Evolutionary conservation across 208 protist species (phyloP).

Genomic region (Wallacemonas sp.): DNA sequence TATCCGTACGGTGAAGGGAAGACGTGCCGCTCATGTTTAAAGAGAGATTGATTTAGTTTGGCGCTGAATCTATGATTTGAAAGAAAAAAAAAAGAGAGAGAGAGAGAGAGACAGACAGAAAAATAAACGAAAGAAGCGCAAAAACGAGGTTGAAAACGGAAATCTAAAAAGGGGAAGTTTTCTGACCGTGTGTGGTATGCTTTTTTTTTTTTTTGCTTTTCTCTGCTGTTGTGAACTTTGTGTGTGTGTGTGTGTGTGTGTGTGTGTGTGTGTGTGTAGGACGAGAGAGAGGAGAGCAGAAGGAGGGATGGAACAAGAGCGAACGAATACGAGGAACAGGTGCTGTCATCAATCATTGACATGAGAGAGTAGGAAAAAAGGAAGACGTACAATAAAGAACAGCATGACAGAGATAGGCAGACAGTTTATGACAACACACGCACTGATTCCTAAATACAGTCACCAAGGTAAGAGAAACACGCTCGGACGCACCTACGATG

Average conservation of each 20-base stretch:
- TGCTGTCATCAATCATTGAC: too few relatives aligned
- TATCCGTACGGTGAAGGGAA: slow-evolving; percentile 19
- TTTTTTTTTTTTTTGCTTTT: neutral
- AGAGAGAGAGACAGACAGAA: neutral
- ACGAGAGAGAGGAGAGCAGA: too few relatives aligned
- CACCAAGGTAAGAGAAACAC: too few relatives aligned
- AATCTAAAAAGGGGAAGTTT: neutral
- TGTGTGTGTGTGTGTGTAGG: neutral
- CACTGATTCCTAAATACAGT: too few relatives aligned
- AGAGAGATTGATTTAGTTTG: too few relatives aligned
- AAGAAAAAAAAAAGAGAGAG: slow-evolving; percentile 10
- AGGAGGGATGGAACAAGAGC: too few relatives aligned
- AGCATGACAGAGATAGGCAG: too few relatives aligned
- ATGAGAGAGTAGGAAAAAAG: too few relatives aligned
- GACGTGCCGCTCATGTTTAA: slow-evolving; percentile 20
- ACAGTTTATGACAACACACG: too few relatives aligned
- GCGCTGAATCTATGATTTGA: slow-evolving; percentile 3
- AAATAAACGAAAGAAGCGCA: neutral
- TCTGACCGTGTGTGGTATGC: neutral
- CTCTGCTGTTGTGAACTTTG: neutral
- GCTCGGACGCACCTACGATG: too few relatives aligned
- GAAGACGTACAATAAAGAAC: too few relatives aligned
- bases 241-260: neutral
- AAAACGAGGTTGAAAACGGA: neutral
- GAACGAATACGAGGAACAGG: too few relatives aligned